Base-by-base conservation (phyloP, 768 basidiomycete species). In the Lactarius trivialis region DNA sequence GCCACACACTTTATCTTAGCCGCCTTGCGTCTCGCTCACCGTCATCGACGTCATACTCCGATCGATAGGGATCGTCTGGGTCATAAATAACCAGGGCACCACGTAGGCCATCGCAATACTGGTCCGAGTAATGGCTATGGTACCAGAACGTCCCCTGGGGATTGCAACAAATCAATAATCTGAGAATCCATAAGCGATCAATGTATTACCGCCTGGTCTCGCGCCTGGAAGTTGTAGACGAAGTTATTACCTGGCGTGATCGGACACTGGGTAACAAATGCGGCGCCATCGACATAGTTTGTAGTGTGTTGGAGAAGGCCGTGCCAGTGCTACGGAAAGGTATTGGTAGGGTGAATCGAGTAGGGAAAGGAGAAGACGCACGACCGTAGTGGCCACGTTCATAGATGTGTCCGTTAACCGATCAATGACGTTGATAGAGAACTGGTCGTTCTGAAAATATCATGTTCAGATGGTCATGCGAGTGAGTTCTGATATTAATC, bases 341-440 rank as follows among this genome's bases (percentile, higher is more conserved):
- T 2, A 7, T 28, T 37, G 12, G 28, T 12, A 0, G 6, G 1
- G 17, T 12, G 12, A 36, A 7, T 34, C 8, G 8, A 14, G 17
- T 14, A 30, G 30, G 30, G n/a, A n/a, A n/a, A 58, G 61, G 81
- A 77, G 33, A 11, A 8, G 14, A 48, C 79, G 65, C 36, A 83
- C 83, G 34, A 85, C 77, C 36, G 77, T 80, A 11, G 84, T 85
- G 4, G 71, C 73, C 45, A 74, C 75, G 33, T 77, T 63, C 83
- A 85, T 82, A 0, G 78, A 72, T 1, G 70, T 69, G 36, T 84
- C 79, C 1, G 70, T 74, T 30, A 84, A 70, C n/a, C 65, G 28
- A 60, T 84, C 77, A 9, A 75, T 65, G 24, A 84, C 80, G 43
- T 81, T 79, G 39, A 85, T 66, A 28, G 61, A 58, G 61, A 81